These are phyloP conservation scores for Populus hybrid DNA, from an alignment of 441 rosid genomes.

Conservation along the genomic window DNA sequence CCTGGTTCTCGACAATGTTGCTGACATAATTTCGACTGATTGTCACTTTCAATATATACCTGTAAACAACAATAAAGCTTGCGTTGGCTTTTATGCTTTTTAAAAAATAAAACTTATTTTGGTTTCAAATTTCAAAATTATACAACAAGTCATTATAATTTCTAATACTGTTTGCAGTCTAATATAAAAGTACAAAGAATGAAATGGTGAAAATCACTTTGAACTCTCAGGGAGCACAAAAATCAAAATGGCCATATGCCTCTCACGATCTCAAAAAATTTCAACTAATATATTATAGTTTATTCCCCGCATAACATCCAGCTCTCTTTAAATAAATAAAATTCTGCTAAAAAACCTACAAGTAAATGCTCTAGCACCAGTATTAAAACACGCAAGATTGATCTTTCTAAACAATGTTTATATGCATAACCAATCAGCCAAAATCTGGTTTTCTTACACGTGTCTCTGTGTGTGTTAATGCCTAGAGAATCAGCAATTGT, in stretches of 20 bases:
- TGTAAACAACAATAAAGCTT: conserved; percentile 19
- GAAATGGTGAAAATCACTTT: not conserved
- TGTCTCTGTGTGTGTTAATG: too few species aligned
- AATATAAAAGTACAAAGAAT: not conserved
- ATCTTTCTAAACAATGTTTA: not conserved
- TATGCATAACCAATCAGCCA: not conserved
- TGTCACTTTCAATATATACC: conserved; percentile 88
- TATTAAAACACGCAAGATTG: not conserved
- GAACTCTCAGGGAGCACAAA: not conserved
- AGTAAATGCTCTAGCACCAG: not conserved
- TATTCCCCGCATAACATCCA: not conserved
- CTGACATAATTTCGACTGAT: conserved; percentile 67
- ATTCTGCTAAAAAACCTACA: too few species aligned
- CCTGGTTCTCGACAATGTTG: conserved; percentile 75
- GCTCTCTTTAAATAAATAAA: too few species aligned
- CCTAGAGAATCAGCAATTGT: not conserved
- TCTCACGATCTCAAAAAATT: not conserved
- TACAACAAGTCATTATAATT: not conserved
- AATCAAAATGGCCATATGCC: not conserved
- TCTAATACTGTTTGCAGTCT: not conserved
- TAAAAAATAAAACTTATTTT: not conserved
- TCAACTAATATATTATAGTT: not conserved
- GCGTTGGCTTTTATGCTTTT: not conserved
- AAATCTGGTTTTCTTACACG: not conserved
- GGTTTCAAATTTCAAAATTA: not conserved